phyloP scores from a whole-genome alignment of 139 green algal genomes.

The Tetradesmus lagerheimii region DNA sequence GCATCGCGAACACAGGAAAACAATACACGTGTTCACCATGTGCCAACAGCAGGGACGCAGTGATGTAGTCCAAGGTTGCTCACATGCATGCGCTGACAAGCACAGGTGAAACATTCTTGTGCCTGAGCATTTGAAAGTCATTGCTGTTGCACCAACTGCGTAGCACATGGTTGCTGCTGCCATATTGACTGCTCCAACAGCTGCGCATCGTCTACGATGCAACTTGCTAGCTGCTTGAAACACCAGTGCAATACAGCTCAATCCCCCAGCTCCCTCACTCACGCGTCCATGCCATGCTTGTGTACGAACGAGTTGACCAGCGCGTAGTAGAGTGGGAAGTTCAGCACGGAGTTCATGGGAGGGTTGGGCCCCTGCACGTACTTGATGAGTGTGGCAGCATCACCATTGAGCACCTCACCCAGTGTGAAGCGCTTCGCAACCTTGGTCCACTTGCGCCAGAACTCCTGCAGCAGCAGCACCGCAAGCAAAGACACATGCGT shows the following conservation, averaged over 20 bases:
- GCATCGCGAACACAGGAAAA: neutral
- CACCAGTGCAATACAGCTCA: neutral
- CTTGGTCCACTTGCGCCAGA: constrained; percentile 25
- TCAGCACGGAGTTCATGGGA: constrained; percentile 8
- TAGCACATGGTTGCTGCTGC: too few species aligned
- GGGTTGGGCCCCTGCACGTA: constrained; percentile 14
- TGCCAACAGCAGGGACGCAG: too few species aligned
- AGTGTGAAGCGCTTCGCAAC: neutral
- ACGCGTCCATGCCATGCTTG: constrained; percentile 26
- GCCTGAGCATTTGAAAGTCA: too few species aligned
- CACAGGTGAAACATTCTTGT: too few species aligned
- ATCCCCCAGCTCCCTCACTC: neutral
- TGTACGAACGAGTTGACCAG: neutral
- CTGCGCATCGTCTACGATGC: too few species aligned
- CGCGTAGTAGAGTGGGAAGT: constrained; percentile 41
- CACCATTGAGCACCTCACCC: constrained; percentile 28
- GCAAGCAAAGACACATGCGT: neutral
- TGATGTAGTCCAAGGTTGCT: too few species aligned
- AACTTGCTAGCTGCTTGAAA: too few species aligned
- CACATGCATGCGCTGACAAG: too few species aligned
- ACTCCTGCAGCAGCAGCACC: neutral
- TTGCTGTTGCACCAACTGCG: too few species aligned
- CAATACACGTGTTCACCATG: neutral
- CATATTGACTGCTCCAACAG: too few species aligned
- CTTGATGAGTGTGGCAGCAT: neutral